Evolutionary conservation across 2,329 filamentous ascomycete species (phyloP), one percentile per base, ranked within the genome.

Genomic region (Clarireedia homoeocarpa): DNA sequence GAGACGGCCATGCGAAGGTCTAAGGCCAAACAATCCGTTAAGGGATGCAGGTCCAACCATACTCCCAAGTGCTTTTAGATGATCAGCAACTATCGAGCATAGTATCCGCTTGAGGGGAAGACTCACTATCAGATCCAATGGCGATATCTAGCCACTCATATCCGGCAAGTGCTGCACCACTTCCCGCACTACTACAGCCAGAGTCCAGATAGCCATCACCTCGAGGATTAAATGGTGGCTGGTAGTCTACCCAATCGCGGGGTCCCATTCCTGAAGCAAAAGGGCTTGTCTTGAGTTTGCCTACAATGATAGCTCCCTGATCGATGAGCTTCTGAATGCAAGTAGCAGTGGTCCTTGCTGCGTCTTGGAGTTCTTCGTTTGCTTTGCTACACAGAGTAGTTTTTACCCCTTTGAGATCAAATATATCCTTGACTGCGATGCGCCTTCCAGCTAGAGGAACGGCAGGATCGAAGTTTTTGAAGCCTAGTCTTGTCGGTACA

Each of bases 371-470:
- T 26, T 74, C 69, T 20, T 75, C 75, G 73, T 78, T 86, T 0
- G 80, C 77, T 38, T 77, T 71, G 51, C 81, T 84, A 0, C 82
- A 83, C 27, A 78, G 72, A 1, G 74, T 75, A 0, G 80, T 84
- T 12, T 72, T 72, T 0, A 84, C 67, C 2, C 83, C 84, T 23
- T 74, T 72, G 39, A 85, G 67, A 59, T 82, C 73, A 63, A 76
- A 83, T 47, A 84, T 80, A 57, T 86, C 83, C 67, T 86, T 86
- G 51, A 85, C 74, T 0, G 77, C 82, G 1, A 86, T 68, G 5
- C 83, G 75, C 9, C 82, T 75, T 6, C 83, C 83, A 2, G 79
- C 77, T 0, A 86, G 71, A 0, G 82, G 82, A 0, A 1, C 14
- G 2, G 30, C 30, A 34, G 14, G 7, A 7, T 20, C 1, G 7